Base-by-base conservation (phyloP, 352 stramenopile genomes). In the Pythium brachiatum region DNA sequence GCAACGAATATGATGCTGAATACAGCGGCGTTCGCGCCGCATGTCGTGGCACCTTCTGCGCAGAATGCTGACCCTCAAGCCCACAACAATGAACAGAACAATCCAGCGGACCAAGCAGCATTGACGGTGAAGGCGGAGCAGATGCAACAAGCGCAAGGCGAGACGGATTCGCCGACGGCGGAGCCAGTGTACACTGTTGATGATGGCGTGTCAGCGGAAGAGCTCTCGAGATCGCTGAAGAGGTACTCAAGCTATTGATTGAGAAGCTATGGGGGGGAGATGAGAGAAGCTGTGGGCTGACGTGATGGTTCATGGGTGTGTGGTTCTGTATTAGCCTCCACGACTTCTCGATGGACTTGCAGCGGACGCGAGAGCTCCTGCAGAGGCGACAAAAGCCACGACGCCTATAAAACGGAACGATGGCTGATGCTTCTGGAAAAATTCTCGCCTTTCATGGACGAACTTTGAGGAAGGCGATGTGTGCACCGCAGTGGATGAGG, bases 311-410 rank as follows among this genome's bases (percentile, higher is more conserved):
- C 26, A 15, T 57, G 18, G 29, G 23, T 34, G 29, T 31, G 26
- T 56, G 29, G 15, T 21, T 36, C 15, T 53, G 29, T 20, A n/a
- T 41, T 38, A 81, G 73, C 44, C 23, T 78, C 25, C 67, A 78
- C 44, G 53, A 62, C 12, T 81, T 73, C 39, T 78, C 73, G 31
- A 32, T 68, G 18, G 64, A 75, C 36, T 43, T 81, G 39, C 60
- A 81, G 62, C 73, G 64, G 16, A 64, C 75, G 26, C 70, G 73
- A 16, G 27, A 53, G 25, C 57, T 62, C 21, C 72, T 81, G 68
- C 48, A 67, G 23, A 59, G 59, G 43, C 55, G 62, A 50, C 48
- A 54, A 29, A 41, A 26, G 12, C 25, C 12, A 20, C 29, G 36
- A 31, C 55, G 12, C 26, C 46, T 18, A 15, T 21, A 44, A 46